phyloP scores from a whole-genome alignment of 176 grass and related monocot species.

The Zoysia pacifica region DNA sequence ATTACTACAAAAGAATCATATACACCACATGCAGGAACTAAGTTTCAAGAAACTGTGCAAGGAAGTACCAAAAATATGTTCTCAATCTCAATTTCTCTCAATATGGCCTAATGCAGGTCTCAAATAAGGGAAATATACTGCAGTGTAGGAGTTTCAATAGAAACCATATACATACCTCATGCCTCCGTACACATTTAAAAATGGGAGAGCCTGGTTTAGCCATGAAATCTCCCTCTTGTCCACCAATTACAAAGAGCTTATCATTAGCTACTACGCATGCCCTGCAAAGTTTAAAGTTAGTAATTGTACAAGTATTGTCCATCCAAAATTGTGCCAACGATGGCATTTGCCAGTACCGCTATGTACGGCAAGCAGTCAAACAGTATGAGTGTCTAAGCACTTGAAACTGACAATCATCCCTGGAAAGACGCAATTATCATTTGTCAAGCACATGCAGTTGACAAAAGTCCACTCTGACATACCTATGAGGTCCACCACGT shows the following conservation, averaged over 20 bases:
- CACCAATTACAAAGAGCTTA: constrained; percentile 82
- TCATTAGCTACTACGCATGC: constrained; percentile 79
- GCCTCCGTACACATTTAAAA: constrained; percentile 79
- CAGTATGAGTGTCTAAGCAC: neutral
- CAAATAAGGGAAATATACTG: neutral
- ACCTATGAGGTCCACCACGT: constrained; percentile 89
- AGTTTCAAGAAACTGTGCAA: neutral
- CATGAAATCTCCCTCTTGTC: constrained; percentile 97
- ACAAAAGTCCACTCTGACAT: neutral
- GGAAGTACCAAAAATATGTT: neutral
- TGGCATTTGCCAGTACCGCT: neutral
- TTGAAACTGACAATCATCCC: neutral
- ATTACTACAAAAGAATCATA: neutral
- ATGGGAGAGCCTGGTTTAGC: constrained; percentile 85
- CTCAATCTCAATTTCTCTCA: neutral
- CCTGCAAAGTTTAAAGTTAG: constrained; percentile 43
- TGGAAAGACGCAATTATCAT: neutral
- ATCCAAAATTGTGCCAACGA: neutral
- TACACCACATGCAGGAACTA: neutral
- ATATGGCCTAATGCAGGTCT: neutral
- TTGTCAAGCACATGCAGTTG: constrained; percentile 7
- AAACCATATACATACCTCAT: constrained; percentile 57
- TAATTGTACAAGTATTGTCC: neutral
- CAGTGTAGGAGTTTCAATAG: neutral
- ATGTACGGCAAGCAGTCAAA: neutral